Conservation (phyloP, 306 rosid species). For the Acacia acuminata region DNA sequence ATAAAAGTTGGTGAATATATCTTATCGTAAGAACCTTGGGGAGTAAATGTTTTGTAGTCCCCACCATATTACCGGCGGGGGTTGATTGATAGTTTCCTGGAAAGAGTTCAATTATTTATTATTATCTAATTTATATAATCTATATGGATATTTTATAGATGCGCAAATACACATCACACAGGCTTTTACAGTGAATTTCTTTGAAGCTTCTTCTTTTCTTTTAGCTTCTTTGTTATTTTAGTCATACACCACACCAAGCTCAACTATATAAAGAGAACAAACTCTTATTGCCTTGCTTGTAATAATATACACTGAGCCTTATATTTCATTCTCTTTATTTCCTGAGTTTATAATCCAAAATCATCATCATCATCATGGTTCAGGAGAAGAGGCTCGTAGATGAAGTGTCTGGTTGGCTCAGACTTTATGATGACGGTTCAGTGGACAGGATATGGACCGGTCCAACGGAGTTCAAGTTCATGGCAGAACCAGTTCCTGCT, state of each 20-base stretch:
- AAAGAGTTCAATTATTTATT: not conserved
- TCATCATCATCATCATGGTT: not conserved
- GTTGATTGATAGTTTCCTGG: not conserved
- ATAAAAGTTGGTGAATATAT: too few species aligned
- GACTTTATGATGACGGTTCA: conserved; percentile 52
- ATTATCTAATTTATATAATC: too few species aligned
- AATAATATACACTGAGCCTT: not conserved
- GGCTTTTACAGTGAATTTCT: not conserved
- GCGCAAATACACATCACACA: not conserved
- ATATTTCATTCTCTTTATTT: not conserved
- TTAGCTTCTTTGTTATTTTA: too few species aligned
- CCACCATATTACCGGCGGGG: too few species aligned
- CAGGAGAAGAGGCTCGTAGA: conserved; percentile 30
- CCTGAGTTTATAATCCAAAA: not conserved
- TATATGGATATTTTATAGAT: not conserved
- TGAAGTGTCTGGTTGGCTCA: conserved; percentile 58
- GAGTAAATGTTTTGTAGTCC: too few species aligned
- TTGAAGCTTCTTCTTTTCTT: not conserved
- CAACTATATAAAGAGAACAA: not conserved
- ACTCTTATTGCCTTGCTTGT: not conserved
- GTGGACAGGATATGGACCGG: conserved; percentile 63
- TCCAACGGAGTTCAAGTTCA: conserved; percentile 45
- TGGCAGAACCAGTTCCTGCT: conserved; percentile 48
- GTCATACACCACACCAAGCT: not conserved
- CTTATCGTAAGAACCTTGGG: too few species aligned